These are phyloP conservation scores for Symbiodinium natans DNA, from an alignment of 73 alveolate genomes.

Conservation along the genomic window DNA sequence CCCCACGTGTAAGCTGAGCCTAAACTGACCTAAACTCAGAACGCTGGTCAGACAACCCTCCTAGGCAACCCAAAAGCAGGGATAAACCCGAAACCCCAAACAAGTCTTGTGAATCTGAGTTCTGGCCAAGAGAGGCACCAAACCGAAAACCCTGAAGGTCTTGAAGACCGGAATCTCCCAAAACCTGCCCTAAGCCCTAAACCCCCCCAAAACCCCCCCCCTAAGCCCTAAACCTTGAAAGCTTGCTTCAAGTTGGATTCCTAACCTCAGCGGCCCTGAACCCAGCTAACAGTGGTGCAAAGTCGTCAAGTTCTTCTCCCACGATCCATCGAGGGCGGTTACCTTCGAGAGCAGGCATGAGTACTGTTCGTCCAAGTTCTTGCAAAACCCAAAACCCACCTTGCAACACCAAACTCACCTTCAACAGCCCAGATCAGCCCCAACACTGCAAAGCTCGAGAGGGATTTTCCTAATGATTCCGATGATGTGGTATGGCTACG, in stretches of 20 bases:
- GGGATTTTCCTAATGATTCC: not conserved
- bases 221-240: not conserved
- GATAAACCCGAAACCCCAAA: no score
- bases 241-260: no score
- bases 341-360: no score
- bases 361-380: not conserved
- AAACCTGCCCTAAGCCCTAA: not conserved
- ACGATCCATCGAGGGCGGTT: constrained; percentile 47
- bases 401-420: not conserved
- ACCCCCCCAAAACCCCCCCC: not conserved
- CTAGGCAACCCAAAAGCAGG: no score
- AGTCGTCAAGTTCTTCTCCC: constrained; percentile 78
- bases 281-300: not conserved
- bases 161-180: not conserved
- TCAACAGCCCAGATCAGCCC: not conserved
- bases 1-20: no score
- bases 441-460: not conserved
- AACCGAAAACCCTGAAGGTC: no score
- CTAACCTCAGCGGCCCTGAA: no score
- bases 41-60: no score
- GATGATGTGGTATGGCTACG: not conserved
- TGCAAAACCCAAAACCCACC: not conserved
- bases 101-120: no score
- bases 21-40: no score
- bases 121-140: no score